Conservation (phyloP, 805 yeast species). For the Candida methanosorbosa region DNA sequence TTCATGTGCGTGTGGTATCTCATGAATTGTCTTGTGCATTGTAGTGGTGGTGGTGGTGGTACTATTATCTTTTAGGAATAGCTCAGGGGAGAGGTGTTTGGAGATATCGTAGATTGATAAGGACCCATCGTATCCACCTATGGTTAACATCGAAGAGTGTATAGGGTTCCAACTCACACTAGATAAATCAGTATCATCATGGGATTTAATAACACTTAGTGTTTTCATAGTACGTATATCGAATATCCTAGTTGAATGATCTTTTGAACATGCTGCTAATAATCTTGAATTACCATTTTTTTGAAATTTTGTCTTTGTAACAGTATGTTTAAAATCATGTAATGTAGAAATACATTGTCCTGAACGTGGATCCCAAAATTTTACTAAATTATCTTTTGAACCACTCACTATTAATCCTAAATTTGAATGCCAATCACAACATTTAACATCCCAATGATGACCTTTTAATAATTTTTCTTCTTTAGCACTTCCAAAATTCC, state of each 20-base stretch:
- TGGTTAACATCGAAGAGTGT: constrained; percentile 68
- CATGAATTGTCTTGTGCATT: constrained; percentile 27
- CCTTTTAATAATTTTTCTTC: constrained; percentile 79
- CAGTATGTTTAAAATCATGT: constrained; percentile 90
- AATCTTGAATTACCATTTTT: constrained; percentile 44
- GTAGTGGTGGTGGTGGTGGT: constrained; percentile 19
- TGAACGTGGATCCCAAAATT: constrained; percentile 93
- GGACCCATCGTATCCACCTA: constrained; percentile 88
- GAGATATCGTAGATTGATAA: constrained; percentile 69
- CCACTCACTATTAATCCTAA: constrained; percentile 86
- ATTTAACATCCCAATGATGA: constrained; percentile 98
- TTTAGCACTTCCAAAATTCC: constrained; percentile 86
- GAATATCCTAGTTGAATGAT: constrained; percentile 78
- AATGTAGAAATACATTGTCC: constrained; percentile 68
- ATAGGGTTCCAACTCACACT: constrained; percentile 90
- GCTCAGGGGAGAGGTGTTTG: constrained; percentile 31
- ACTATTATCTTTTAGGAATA: constrained; percentile 6
- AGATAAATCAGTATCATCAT: constrained; percentile 71
- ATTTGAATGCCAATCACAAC: constrained; percentile 93
- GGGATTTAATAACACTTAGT: constrained; percentile 58
- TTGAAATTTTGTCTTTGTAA: constrained; percentile 80
- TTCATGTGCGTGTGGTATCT: constrained; percentile 89
- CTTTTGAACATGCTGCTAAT: constrained; percentile 82
- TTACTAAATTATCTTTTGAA: constrained; percentile 88
- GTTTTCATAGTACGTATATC: constrained; percentile 76